Evolutionary conservation across 1,139 yeast genomes (phyloP), one percentile per base, ranked within the genome.

Genomic region (Groenewaldozyma sp.): DNA sequence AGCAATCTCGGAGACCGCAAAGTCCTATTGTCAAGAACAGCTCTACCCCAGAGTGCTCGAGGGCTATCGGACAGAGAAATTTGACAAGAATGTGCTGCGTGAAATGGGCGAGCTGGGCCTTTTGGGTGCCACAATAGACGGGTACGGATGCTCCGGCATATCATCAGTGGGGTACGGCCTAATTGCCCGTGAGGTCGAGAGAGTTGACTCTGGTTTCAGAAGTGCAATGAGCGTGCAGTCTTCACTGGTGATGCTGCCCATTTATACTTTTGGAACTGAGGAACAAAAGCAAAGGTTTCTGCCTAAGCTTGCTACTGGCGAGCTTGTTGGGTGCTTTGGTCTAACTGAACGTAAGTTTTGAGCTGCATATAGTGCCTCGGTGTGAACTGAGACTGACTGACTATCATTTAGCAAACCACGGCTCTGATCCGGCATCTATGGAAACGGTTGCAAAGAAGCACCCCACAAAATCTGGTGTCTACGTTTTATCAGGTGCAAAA

Each of bases 141-240:
- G 70, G 17, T 66, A 65, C 47, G 71, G 71, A 2, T 65, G 71
- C 41, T 61, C 69, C 2, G 71, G 70, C 9, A 64, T 60, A 13
- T 57, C 63, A 32, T 56, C 65, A 7, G 67, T 63, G 6, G 67
- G 68, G 5, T 66, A 67, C 44, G 71, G 71, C 3, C 51, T 65
- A 27, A 58, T 65, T 42, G 69, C 71, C 24, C 59, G 70, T 34
- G 71, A 66, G 43, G 70, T 66, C 13, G 71, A 67, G 50, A 54
- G 66, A 22, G 67, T 67, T 10, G 71, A 67, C 41, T 65, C 70
- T 3, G 71, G 71, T 5, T 66, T 54, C 54, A 54, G 71, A 34
- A 63, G 69, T 10, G 70, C 71, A 35, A 63, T 65, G 66, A 59
- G 66, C 39, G 71, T 66, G 14, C 71, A 67, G 51, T 63, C 68